A percentile compares a stretch with the other conserved stretches of the same genome.
These are phyloP conservation scores for Hyparrhenia diplandra DNA, from an alignment of 176 grass and related monocot species.

Conservation along the genomic window DNA sequence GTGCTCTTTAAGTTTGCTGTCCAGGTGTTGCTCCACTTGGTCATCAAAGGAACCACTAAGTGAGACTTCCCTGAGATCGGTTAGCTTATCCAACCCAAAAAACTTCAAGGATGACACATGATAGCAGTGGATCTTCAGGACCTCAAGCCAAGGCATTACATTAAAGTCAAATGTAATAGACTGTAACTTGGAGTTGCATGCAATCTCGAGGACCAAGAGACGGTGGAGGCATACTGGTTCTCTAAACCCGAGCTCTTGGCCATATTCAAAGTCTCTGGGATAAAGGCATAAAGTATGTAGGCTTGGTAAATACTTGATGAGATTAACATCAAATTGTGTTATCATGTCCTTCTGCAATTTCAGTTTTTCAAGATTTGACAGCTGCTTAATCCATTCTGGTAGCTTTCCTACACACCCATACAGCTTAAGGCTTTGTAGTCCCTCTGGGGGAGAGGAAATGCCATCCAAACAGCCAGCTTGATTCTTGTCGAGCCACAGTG, in stretches of 20 bases:
- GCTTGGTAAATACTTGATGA: background rate
- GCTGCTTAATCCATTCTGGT: background rate
- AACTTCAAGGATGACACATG: background rate
- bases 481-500: too few relatives aligned
- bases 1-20: rapidly evolving
- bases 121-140: background rate
- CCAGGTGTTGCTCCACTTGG: background rate
- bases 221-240: too few relatives aligned
- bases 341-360: background rate
- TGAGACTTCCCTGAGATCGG: background rate
- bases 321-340: background rate
- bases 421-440: too few relatives aligned
- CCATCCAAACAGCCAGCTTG: too few relatives aligned
- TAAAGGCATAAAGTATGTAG: background rate
- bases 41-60: background rate
- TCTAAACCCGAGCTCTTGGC: background rate
- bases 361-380: background rate
- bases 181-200: background rate
- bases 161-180: background rate
- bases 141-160: background rate
- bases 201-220: background rate
- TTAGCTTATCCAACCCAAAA: background rate
- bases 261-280: background rate
- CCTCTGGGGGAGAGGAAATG: too few relatives aligned
- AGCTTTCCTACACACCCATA: too few relatives aligned